These are phyloP conservation scores for Flaveria trinervia DNA, from an alignment of 129 eudicot genomes.

Conservation along the genomic window DNA sequence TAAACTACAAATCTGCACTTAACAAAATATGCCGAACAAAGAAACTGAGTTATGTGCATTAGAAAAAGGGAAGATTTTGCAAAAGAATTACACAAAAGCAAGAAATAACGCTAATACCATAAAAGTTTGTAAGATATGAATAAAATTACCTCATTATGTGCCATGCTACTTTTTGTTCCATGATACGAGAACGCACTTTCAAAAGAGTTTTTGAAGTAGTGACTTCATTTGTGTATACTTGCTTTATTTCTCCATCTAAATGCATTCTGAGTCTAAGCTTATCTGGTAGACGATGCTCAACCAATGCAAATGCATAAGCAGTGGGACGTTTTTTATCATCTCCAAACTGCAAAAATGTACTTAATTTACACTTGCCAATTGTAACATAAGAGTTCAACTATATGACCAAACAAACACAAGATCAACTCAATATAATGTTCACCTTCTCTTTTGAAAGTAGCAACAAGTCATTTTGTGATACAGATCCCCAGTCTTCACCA, in stretches of 20 bases:
- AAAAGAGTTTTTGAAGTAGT: conserved; percentile 53
- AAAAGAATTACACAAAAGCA: neutral
- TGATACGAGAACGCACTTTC: conserved; percentile 57
- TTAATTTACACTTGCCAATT: neutral
- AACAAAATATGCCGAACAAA: conserved; percentile 14
- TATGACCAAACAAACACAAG: conserved; percentile 7
- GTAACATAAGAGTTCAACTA: conserved; percentile 16
- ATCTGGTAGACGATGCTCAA: conserved; percentile 72
- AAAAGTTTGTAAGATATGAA: conserved; percentile 1
- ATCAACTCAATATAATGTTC: conserved; percentile 3
- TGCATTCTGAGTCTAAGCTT: conserved; percentile 73
- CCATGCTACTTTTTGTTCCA: conserved; percentile 40
- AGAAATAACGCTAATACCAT: neutral
- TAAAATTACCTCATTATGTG: conserved; percentile 54
- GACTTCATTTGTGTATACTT: conserved; percentile 40
- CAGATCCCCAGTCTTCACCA: conserved; percentile 52
- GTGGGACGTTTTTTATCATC: conserved; percentile 47
- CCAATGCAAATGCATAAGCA: conserved; percentile 87
- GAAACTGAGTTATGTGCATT: neutral
- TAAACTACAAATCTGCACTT: conserved; percentile 84
- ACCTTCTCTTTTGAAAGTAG: conserved; percentile 73
- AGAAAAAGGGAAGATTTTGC: neutral
- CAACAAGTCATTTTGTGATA: conserved; percentile 75
- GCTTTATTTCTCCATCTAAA: conserved; percentile 60
- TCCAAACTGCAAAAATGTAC: conserved; percentile 54